phyloP scores from a whole-genome alignment of 768 basidiomycete species.

The Rhodosporidiobolus sp. region DNA sequence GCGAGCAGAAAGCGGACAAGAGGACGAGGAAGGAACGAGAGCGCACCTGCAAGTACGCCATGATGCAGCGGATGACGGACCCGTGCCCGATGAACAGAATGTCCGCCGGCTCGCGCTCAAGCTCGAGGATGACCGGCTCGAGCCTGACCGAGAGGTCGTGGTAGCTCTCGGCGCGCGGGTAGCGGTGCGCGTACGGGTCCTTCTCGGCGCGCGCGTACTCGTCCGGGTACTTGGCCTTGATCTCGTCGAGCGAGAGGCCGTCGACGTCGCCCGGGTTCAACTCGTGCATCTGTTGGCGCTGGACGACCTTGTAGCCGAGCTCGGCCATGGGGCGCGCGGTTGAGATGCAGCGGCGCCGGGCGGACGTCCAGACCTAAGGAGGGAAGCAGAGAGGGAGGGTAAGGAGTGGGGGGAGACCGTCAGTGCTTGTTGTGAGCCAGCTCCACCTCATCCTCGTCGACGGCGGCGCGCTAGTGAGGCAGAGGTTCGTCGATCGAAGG shows the following conservation, averaged over 20 bases:
- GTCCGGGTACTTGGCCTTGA: constrained; percentile 81
- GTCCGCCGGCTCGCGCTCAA: constrained; percentile 91
- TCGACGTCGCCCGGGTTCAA: constrained; percentile 92
- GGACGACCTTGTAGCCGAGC: constrained; percentile 63
- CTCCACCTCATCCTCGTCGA: background rate
- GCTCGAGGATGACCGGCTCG: constrained; percentile 64
- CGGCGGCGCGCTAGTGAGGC: background rate
- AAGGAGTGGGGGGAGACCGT: no score
- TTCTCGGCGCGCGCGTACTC: constrained; percentile 90
- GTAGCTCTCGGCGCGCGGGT: constrained; percentile 69
- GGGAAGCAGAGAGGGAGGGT: background rate
- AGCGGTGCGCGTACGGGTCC: constrained; percentile 67
- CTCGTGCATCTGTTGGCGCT: constrained; percentile 95
- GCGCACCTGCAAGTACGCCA: constrained; percentile 49
- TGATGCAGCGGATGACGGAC: constrained; percentile 86
- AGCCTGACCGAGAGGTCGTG: constrained; percentile 67
- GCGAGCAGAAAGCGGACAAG: constrained; percentile 37
- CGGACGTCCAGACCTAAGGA: constrained; percentile 90
- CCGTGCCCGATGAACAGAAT: constrained; percentile 77
- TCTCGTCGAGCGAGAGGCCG: constrained; percentile 84
- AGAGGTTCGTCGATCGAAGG: background rate
- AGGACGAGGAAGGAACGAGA: constrained; percentile 26
- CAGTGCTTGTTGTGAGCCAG: no score
- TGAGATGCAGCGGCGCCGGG: constrained; percentile 80
- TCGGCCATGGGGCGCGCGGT: constrained; percentile 86